Conservation (phyloP, 2,329 filamentous ascomycete species). For the Coniochaeta pulveracea region DNA sequence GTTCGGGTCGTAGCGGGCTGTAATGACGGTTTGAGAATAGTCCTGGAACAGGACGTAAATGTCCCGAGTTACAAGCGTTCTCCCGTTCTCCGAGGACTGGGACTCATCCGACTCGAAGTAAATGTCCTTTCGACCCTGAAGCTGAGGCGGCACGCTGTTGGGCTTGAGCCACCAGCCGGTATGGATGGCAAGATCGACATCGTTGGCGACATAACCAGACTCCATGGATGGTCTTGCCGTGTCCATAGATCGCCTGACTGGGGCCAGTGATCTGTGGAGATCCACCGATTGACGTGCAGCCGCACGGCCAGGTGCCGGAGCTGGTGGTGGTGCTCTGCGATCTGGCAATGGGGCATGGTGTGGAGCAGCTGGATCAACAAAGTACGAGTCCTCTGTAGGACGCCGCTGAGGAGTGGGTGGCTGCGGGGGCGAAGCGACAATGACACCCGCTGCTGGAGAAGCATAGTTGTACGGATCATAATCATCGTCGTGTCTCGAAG, state of each 20-base stretch:
- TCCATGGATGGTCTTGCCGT: constrained; percentile 62
- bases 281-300: constrained; percentile 52
- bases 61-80: constrained; percentile 63
- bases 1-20: constrained; percentile 64
- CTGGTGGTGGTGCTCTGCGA: constrained; percentile 30
- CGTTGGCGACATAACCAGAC: constrained; percentile 75
- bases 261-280: constrained; percentile 35
- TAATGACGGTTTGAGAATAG: constrained; percentile 90
- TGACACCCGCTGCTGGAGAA: constrained; percentile 17
- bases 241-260: constrained; percentile 58
- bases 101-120: constrained; percentile 74
- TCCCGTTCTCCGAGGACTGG: constrained; percentile 47
- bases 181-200: constrained; percentile 65
- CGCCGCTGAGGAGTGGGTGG: constrained; percentile 21
- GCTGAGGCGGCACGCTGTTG: constrained; percentile 65
- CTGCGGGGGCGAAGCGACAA: constrained; percentile 15
- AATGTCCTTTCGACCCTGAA: constrained; percentile 76
- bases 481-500: constrained; percentile 40
- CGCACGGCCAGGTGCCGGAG: constrained; percentile 21
- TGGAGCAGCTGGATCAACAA: constrained; percentile 28
- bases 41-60: constrained; percentile 87
- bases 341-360: constrained; percentile 30
- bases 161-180: constrained; percentile 83
- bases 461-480: constrained; percentile 58
- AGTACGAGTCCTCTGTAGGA: constrained; percentile 35